phyloP scores from a whole-genome alignment of 2,329 filamentous ascomycete genomes.

The Xylaria sp. region DNA sequence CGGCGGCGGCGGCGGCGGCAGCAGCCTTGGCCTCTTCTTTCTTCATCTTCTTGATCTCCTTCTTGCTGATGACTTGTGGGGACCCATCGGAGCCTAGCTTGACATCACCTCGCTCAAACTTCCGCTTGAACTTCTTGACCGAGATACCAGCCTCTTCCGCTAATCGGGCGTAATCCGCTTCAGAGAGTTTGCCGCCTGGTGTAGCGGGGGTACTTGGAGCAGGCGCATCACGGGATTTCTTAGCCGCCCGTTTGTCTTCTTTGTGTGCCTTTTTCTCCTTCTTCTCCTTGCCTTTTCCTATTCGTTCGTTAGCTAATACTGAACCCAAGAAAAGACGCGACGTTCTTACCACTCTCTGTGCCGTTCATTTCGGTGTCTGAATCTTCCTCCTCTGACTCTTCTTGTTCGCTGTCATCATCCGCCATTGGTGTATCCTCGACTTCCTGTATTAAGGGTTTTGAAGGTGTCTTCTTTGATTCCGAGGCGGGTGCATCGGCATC shows the following conservation, averaged over 20 bases:
- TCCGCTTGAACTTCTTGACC: constrained; percentile 80
- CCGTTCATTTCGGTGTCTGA: constrained; percentile 53
- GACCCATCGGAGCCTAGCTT: constrained; percentile 72
- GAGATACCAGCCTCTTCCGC: constrained; percentile 76
- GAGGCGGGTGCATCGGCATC: constrained; percentile 86
- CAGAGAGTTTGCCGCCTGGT: constrained; percentile 60
- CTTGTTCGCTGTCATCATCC: constrained; percentile 61
- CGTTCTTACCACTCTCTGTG: constrained; percentile 48
- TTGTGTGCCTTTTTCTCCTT: constrained; percentile 46
- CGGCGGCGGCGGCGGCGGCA: constrained; percentile 59
- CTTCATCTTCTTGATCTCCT: constrained; percentile 78
- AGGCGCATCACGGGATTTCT: constrained; percentile 46
- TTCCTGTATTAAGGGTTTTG: constrained; percentile 55
- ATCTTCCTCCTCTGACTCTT: constrained; percentile 54
- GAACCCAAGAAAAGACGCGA: constrained; percentile 23
- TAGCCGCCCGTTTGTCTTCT: constrained; percentile 43
- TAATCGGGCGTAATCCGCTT: constrained; percentile 67
- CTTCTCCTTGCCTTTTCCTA: constrained; percentile 54
- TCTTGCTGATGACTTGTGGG: constrained; percentile 77
- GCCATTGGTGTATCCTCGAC: constrained; percentile 56
- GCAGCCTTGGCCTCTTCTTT: constrained; percentile 68
- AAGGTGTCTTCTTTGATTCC: constrained; percentile 51
- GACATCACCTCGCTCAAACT: constrained; percentile 81
- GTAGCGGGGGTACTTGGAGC: constrained; percentile 49
- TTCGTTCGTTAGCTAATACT: constrained; percentile 45